Conservation (phyloP, 306 rosid genomes). For the Senna tora region DNA sequence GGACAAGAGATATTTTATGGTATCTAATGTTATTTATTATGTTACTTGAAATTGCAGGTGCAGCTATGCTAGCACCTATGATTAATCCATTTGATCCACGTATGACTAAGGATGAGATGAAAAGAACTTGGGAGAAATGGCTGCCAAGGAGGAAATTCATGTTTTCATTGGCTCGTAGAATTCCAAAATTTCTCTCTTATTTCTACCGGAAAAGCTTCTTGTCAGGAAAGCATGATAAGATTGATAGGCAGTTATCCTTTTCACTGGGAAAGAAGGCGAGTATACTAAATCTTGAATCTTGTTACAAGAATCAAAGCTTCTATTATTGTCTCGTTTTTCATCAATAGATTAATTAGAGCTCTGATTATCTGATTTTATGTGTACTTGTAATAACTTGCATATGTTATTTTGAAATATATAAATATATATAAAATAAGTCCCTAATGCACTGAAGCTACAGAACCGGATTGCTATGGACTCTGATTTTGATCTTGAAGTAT, state of each 20-base stretch:
- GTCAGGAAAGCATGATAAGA: constrained; percentile 73
- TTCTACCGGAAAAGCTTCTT: constrained; percentile 73
- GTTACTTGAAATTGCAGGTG: constrained; percentile 62
- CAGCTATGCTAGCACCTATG: constrained; percentile 84
- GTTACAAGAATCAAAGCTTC: constrained; percentile 1
- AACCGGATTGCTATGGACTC: not conserved
- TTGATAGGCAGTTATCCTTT: constrained; percentile 65
- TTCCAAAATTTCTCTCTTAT: constrained; percentile 70
- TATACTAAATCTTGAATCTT: constrained; percentile 19
- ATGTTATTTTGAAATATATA: not conserved
- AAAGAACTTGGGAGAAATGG: constrained; percentile 89
- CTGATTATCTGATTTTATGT: not conserved
- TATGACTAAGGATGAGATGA: constrained; percentile 82
- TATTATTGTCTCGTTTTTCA: not conserved
- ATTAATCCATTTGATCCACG: constrained; percentile 73
- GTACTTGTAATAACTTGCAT: constrained; percentile 9
- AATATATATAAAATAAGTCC: too few species aligned
- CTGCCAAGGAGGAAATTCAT: constrained; percentile 62
- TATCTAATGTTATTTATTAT: constrained; percentile 33
- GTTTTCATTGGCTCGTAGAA: constrained; percentile 72
- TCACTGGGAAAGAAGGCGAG: constrained; percentile 82
- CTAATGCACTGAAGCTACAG: constrained; percentile 13
- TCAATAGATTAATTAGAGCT: not conserved
- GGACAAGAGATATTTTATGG: not conserved
- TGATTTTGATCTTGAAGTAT: constrained; percentile 10